These are phyloP conservation scores for Backusella westeae DNA, from an alignment of 192 early-diverging fungal species.

Conservation along the genomic window DNA sequence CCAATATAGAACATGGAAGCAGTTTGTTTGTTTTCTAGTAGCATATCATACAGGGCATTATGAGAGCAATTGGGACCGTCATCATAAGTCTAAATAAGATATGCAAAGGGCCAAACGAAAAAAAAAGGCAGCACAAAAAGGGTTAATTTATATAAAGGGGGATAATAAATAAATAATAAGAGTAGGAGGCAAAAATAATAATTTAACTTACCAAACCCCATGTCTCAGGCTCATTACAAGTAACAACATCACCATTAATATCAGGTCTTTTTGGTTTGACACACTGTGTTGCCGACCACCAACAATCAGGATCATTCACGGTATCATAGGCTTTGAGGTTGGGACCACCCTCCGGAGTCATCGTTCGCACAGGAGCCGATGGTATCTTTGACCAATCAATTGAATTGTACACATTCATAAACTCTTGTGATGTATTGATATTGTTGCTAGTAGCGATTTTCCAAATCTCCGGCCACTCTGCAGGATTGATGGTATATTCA, in stretches of 20 bases:
- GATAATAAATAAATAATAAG: background rate
- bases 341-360: constrained; percentile 27
- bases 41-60: constrained; percentile 40
- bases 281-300: constrained; percentile 48
- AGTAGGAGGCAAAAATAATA: background rate
- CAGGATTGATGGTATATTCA: constrained; percentile 11
- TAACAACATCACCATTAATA: constrained; percentile 38
- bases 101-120: background rate
- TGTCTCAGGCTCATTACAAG: constrained; percentile 36
- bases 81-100: constrained; percentile 49
- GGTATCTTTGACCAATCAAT: constrained; percentile 44
- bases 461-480: constrained; percentile 33
- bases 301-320: constrained; percentile 31
- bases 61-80: constrained; percentile 57
- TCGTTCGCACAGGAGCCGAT: constrained; percentile 23
- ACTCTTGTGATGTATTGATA: constrained; percentile 39
- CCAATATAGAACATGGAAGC: constrained; percentile 66
- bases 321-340: constrained; percentile 21
- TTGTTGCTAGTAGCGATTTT: constrained; percentile 28
- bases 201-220: constrained; percentile 36
- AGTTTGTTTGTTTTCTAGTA: constrained; percentile 45
- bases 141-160: background rate
- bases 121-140: background rate
- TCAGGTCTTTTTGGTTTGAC: constrained; percentile 25
- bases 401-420: constrained; percentile 41